A percentile compares a stretch with the other conserved stretches of the same genome.
Evolutionary conservation across 345 rosid species (phyloP).

Genomic region (Sisymbrium altissimum): DNA sequence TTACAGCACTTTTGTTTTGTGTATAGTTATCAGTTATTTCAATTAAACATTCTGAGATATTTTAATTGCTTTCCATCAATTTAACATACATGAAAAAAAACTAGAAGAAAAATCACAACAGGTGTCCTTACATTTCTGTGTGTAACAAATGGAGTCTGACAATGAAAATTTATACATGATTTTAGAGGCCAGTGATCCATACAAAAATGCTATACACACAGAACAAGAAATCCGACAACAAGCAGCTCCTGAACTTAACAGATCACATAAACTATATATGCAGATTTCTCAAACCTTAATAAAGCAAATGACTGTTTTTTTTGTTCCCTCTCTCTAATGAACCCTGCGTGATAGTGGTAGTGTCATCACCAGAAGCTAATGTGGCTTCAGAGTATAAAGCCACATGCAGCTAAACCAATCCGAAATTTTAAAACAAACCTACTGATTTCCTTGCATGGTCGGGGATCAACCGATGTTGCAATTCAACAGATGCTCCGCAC

Average conservation of each 20-base stretch:
- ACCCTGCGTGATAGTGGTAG: neutral
- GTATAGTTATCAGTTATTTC: too few species aligned
- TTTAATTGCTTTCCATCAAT: too few species aligned
- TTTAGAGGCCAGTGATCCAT: neutral
- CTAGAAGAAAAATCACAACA: neutral
- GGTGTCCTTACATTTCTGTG: neutral
- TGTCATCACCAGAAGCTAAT: neutral
- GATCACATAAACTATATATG: neutral
- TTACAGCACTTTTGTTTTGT: too few species aligned
- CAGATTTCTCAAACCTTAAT: neutral
- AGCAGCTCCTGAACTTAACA: neutral
- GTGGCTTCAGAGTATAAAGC: neutral
- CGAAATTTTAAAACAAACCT: neutral
- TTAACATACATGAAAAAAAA: too few species aligned
- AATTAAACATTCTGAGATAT: too few species aligned
- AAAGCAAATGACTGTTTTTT: neutral
- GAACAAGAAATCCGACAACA: neutral
- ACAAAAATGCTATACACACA: neutral
- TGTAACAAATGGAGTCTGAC: neutral
- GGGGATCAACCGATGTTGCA: constrained; percentile 66
- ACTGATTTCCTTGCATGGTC: constrained; percentile 36
- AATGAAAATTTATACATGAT: neutral
- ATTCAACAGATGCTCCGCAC: constrained; percentile 65
- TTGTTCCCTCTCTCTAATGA: neutral
- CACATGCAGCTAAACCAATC: neutral